Conservation (phyloP, 2,329 filamentous ascomycete species). For the Clonostachys sp. region DNA sequence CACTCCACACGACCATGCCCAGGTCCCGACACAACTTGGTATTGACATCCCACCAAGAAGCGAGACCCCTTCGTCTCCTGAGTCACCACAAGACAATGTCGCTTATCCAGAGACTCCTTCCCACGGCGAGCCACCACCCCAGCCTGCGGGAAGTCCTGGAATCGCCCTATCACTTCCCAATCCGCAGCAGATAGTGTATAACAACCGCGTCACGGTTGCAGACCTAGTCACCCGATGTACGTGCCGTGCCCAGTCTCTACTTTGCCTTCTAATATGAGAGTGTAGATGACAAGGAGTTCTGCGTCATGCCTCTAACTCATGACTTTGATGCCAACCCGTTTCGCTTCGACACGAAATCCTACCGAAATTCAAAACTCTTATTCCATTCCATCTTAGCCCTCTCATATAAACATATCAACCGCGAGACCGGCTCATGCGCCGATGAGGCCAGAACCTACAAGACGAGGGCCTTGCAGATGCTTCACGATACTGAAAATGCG, state of each 20-base stretch:
- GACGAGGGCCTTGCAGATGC: conserved; percentile 14
- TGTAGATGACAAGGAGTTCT: conserved; percentile 25
- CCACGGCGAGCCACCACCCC: too few relatives aligned
- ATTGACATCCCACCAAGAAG: too few relatives aligned
- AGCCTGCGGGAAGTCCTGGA: too few relatives aligned
- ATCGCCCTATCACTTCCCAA: too few relatives aligned
- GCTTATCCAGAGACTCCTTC: too few relatives aligned
- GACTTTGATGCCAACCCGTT: conserved; percentile 24
- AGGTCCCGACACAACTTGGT: too few relatives aligned
- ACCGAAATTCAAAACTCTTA: conserved; percentile 15
- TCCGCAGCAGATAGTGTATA: neutral
- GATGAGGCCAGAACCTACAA: conserved; percentile 13
- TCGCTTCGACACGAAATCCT: conserved; percentile 11
- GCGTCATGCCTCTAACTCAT: conserved; percentile 21
- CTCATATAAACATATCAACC: conserved; percentile 17
- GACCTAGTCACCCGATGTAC: neutral
- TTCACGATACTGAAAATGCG: conserved; percentile 3
- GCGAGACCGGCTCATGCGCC: conserved; percentile 12
- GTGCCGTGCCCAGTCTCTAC: neutral
- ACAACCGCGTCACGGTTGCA: conserved; percentile 1
- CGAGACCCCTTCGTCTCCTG: too few relatives aligned
- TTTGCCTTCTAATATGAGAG: neutral
- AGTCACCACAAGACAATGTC: too few relatives aligned
- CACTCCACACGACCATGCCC: too few relatives aligned
- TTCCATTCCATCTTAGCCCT: conserved; percentile 23